Conservation (phyloP, 768 basidiomycete species). For the Termitomyces sp. region DNA sequence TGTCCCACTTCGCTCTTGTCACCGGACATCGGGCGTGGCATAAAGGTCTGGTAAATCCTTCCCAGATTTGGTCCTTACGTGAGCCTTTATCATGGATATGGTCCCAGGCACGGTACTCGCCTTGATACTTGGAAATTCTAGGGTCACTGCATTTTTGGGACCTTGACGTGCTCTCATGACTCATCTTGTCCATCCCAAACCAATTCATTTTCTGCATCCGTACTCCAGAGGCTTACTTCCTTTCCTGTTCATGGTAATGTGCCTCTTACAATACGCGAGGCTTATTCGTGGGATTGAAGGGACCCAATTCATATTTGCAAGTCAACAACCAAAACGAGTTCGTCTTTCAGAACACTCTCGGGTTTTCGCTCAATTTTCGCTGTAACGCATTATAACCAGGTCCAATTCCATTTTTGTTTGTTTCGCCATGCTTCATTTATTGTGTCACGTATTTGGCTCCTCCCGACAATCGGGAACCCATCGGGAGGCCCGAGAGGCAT, state of each 20-base stretch:
- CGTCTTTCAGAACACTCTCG: neutral
- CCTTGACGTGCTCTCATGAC: neutral
- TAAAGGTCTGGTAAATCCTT: neutral
- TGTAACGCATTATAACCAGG: too few species aligned
- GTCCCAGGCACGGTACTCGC: neutral
- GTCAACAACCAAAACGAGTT: neutral
- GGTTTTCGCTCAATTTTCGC: neutral
- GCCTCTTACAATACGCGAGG: neutral
- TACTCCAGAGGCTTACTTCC: neutral
- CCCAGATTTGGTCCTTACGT: neutral
- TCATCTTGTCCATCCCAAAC: neutral
- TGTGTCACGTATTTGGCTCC: too few species aligned
- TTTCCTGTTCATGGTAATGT: neutral
- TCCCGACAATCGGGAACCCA: neutral
- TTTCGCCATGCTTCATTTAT: too few species aligned
- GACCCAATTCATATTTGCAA: neutral
- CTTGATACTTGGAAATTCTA: neutral
- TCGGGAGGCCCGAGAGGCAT: neutral
- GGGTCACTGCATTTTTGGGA: neutral
- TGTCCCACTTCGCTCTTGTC: conserved; percentile 1
- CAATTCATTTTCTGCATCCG: neutral
- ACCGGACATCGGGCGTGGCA: neutral
- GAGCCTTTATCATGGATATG: neutral
- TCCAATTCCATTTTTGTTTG: too few species aligned
- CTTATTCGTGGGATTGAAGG: neutral